Evolutionary conservation across 306 rosid species (phyloP).

Genomic region (Trichosanthes cucumerina): DNA sequence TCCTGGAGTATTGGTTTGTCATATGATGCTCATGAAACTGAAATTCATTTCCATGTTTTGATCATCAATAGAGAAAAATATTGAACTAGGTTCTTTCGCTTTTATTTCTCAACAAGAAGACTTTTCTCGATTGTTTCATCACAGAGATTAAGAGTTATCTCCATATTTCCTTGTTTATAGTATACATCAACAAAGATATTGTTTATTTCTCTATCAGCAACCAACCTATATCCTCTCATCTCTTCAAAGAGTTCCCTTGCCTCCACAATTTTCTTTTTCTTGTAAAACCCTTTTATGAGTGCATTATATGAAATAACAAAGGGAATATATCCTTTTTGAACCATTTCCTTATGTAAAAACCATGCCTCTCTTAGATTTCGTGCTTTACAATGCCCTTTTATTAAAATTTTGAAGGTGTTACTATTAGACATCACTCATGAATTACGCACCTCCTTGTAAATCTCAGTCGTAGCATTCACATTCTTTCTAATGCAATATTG

Average conservation of each 20-base stretch:
- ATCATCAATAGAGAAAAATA: neutral
- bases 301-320: conserved; percentile 54
- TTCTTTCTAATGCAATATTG: conserved; percentile 69
- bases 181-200: conserved; percentile 62
- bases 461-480: conserved; percentile 41
- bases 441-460: conserved; percentile 50
- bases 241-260: conserved; percentile 71
- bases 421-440: conserved; percentile 56
- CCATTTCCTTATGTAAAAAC: conserved; percentile 61
- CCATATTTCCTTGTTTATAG: conserved; percentile 72
- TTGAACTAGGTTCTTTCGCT: neutral
- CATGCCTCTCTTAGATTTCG: conserved; percentile 84
- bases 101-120: conserved; percentile 26
- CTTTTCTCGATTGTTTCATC: conserved; percentile 79
- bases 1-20: neutral
- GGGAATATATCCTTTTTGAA: conserved; percentile 45
- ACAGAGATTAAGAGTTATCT: conserved; percentile 62
- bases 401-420: conserved; percentile 66
- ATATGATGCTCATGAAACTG: neutral
- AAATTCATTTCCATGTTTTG: neutral
- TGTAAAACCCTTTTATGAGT: conserved; percentile 50
- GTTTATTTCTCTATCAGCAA: conserved; percentile 61
- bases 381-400: conserved; percentile 78
- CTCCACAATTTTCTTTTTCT: conserved; percentile 63
- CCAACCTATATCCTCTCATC: conserved; percentile 66